These are phyloP conservation scores for Hypoxylon lienhwacheense DNA, from an alignment of 495 filamentous ascomycete genomes.

Conservation along the genomic window DNA sequence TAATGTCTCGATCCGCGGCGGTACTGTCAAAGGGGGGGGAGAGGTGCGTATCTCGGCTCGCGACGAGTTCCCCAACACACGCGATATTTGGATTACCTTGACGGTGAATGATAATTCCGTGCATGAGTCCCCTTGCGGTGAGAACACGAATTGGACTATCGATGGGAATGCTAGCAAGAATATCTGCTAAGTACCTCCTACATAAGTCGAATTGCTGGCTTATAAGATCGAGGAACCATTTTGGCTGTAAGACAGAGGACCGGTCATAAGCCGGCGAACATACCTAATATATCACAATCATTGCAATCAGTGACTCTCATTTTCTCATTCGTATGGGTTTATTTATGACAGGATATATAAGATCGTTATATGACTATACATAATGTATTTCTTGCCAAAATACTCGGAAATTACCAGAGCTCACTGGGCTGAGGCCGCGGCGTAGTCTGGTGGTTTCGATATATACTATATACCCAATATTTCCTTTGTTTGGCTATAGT, in stretches of 20 bases:
- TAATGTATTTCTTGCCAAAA: too few relatives aligned
- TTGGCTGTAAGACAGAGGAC: too few relatives aligned
- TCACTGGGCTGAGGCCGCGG: neutral
- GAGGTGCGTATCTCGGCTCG: conserved; percentile 49
- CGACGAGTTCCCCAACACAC: conserved; percentile 48
- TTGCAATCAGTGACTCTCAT: too few relatives aligned
- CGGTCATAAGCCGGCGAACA: too few relatives aligned
- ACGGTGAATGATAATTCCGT: conserved; percentile 46
- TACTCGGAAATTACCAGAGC: too few relatives aligned
- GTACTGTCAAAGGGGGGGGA: conserved; percentile 49
- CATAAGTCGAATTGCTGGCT: too few relatives aligned
- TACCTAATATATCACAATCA: too few relatives aligned
- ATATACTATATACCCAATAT: too few relatives aligned
- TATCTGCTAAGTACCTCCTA: conserved; percentile 36
- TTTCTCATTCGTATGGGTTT: too few relatives aligned
- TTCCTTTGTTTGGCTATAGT: neutral
- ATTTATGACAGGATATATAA: too few relatives aligned
- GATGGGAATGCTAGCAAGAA: conserved; percentile 41
- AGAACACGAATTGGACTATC: conserved; percentile 47
- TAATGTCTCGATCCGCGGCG: conserved; percentile 45
- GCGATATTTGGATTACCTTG: conserved; percentile 46
- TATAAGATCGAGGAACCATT: too few relatives aligned
- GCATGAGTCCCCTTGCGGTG: conserved; percentile 48
- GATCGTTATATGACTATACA: too few relatives aligned
- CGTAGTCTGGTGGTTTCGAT: neutral